A percentile compares a stretch with the other conserved stretches of the same genome.
Evolutionary conservation across 768 basidiomycete genomes (phyloP).

Genomic region (Leccinum barrowsii): DNA sequence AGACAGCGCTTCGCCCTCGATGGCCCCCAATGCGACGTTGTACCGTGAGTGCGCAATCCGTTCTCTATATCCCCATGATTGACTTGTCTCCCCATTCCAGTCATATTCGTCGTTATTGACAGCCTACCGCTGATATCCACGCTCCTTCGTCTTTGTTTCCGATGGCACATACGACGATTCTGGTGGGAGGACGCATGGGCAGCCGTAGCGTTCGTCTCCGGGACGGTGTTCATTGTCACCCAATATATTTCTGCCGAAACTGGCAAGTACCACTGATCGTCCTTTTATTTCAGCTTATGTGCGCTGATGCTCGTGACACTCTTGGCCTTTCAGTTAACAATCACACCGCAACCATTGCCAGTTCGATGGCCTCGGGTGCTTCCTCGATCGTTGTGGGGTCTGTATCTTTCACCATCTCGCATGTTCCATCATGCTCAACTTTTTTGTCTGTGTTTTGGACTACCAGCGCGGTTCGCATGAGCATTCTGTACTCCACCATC

Average conservation of each 20-base stretch:
- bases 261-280: background rate
- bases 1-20: background rate
- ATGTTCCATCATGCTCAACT: background rate
- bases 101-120: background rate
- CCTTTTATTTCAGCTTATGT: background rate
- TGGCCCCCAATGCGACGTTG: background rate
- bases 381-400: background rate
- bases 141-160: slow-evolving; percentile 15
- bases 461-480: background rate
- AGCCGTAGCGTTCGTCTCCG: background rate
- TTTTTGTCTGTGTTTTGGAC: background rate
- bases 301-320: background rate
- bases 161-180: slow-evolving; percentile 8
- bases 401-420: background rate
- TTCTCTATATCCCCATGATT: background rate
- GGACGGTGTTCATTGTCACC: background rate
- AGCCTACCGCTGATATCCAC: slow-evolving; percentile 9
- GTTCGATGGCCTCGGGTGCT: background rate
- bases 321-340: background rate
- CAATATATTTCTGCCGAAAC: background rate
- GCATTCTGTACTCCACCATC: background rate
- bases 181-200: slow-evolving; percentile 13
- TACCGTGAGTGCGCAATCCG: background rate
- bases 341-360: background rate
- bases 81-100: slow-evolving; percentile 1